These are phyloP conservation scores for Leccinum longicurvipes DNA, from an alignment of 768 basidiomycete genomes.

Conservation along the genomic window DNA sequence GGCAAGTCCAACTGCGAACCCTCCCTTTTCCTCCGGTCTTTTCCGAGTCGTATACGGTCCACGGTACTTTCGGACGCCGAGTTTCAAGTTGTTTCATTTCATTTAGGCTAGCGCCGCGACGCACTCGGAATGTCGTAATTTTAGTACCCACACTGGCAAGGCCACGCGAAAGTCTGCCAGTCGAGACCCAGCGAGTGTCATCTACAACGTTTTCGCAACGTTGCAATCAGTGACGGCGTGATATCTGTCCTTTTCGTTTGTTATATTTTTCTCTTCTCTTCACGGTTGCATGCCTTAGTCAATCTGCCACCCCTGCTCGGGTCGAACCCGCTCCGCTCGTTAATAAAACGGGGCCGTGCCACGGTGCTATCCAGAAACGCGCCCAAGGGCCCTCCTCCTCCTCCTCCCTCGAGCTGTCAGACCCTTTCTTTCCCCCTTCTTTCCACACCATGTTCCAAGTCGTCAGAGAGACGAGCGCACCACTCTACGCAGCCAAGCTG, in stretches of 20 bases:
- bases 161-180: conserved; percentile 4
- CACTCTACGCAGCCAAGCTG: conserved; percentile 24
- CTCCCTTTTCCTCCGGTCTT: neutral
- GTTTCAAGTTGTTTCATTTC: neutral
- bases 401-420: neutral
- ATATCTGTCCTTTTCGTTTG: neutral
- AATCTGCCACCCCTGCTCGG: conserved; percentile 7
- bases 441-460: conserved; percentile 10
- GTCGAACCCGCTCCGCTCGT: conserved; percentile 1
- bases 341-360: conserved; percentile 9
- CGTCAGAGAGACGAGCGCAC: conserved; percentile 22
- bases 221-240: conserved; percentile 19
- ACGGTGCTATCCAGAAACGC: neutral
- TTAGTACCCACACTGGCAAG: neutral
- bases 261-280: conserved; percentile 1
- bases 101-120: neutral
- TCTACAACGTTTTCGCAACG: conserved; percentile 31
- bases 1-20: neutral
- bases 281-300: conserved; percentile 10
- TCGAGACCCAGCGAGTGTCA: conserved; percentile 20
- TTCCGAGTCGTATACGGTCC: neutral
- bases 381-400: neutral
- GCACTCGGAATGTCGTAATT: too few species aligned
- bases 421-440: neutral
- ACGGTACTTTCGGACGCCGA: neutral